A percentile compares a stretch with the other conserved stretches of the same genome.
These are phyloP conservation scores for Tulasnella sp. DNA, from an alignment of 768 basidiomycete species.

Conservation along the genomic window DNA sequence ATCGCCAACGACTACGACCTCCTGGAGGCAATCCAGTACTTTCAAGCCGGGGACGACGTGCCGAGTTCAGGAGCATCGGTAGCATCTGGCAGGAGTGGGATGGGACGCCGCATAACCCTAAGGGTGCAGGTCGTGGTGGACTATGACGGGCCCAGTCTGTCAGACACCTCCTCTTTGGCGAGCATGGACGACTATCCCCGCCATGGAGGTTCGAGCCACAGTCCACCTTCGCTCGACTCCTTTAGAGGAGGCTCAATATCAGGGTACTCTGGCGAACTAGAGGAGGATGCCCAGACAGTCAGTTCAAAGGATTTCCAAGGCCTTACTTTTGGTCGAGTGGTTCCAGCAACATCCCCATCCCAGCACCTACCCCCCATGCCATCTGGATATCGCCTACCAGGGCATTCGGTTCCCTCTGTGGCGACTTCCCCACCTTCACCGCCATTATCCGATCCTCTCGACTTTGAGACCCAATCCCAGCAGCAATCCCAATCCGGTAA, in stretches of 20 bases:
- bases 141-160: conserved; percentile 85
- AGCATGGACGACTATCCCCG: conserved; percentile 60
- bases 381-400: conserved; percentile 15
- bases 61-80: conserved; percentile 66
- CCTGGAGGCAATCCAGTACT: conserved; percentile 81
- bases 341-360: conserved; percentile 4
- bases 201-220: conserved; percentile 8
- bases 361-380: conserved; percentile 17
- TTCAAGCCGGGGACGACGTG: conserved; percentile 60
- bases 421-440: conserved; percentile 18
- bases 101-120: conserved; percentile 62
- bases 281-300: conserved; percentile 69
- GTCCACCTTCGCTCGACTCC: background rate
- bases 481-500: background rate
- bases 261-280: conserved; percentile 34
- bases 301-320: no score
- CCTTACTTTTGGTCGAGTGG: conserved; percentile 41
- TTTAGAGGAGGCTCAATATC: background rate
- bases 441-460: conserved; percentile 9
- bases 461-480: background rate
- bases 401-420: conserved; percentile 16
- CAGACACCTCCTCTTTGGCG: conserved; percentile 75
- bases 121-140: conserved; percentile 72
- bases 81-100: conserved; percentile 45
- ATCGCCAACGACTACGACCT: conserved; percentile 68